Evolutionary conservation across 78 protist genomes (phyloP).

Genomic region (Dictyostelium capitatum): DNA sequence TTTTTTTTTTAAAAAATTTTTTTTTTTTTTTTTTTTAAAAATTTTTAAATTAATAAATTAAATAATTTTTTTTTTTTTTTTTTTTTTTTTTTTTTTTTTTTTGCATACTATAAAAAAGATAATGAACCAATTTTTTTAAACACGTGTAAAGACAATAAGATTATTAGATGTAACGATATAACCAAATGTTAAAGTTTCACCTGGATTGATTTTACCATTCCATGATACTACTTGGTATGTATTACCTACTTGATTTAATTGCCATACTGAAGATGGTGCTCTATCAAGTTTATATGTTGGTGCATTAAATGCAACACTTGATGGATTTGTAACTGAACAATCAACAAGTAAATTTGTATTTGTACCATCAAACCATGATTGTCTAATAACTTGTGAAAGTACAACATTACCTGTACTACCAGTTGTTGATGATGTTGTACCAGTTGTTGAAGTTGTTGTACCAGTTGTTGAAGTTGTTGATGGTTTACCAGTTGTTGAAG

Average conservation of each 20-base stretch:
- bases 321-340: not conserved
- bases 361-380: conserved; percentile 45
- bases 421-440: conserved; percentile 12
- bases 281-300: not conserved
- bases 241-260: not conserved
- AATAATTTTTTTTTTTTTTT: too few relatives aligned
- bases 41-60: too few relatives aligned
- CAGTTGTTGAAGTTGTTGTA: conserved; percentile 12
- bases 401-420: not conserved
- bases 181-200: conserved; percentile 51
- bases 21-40: too few relatives aligned
- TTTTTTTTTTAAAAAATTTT: too few relatives aligned
- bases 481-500: not conserved
- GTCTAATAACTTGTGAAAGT: not conserved
- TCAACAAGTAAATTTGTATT: not conserved
- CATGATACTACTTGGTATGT: conserved; percentile 19
- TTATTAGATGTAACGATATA: conserved; percentile 6
- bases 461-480: conserved; percentile 14
- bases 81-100: too few relatives aligned
- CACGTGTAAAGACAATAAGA: not conserved
- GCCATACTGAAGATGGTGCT: not conserved
- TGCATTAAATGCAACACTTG: not conserved
- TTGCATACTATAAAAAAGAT: too few relatives aligned
- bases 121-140: too few relatives aligned
- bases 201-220: not conserved